These are phyloP conservation scores for Alternaria tenuissima DNA, from an alignment of 2,329 filamentous ascomycete genomes.

Conservation along the genomic window DNA sequence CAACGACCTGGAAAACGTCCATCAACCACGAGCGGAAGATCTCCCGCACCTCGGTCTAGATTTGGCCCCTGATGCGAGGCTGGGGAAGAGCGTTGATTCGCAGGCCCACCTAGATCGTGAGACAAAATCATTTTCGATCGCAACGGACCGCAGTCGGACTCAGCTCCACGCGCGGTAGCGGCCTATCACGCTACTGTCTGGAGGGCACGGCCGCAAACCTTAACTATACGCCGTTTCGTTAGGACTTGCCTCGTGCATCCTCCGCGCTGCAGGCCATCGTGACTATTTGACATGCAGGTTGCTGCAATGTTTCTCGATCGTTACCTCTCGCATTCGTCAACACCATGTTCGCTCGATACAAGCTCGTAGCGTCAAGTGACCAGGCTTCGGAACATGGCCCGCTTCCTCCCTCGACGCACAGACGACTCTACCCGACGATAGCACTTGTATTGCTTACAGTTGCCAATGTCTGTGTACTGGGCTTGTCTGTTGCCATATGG, in stretches of 20 bases:
- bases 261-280: background rate
- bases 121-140: background rate
- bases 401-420: background rate
- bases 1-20: background rate
- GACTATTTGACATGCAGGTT: constrained; percentile 7
- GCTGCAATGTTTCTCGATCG: background rate
- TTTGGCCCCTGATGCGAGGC: background rate
- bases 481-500: constrained; percentile 6
- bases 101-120: background rate
- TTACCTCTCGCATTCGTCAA: background rate
- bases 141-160: background rate
- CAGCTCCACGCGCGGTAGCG: background rate
- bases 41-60: background rate
- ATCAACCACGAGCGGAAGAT: background rate
- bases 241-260: constrained; percentile 4
- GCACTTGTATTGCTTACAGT: constrained; percentile 1
- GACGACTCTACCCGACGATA: constrained; percentile 3
- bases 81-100: constrained; percentile 2
- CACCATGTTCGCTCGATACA: constrained; percentile 10
- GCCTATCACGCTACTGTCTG: background rate
- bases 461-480: constrained; percentile 5
- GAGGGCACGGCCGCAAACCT: background rate
- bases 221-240: constrained; percentile 7
- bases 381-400: background rate
- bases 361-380: constrained; percentile 1